Evolutionary conservation across 1,284 basidiomycete genomes (phyloP).

Genomic region (Testicularia cyperi): DNA sequence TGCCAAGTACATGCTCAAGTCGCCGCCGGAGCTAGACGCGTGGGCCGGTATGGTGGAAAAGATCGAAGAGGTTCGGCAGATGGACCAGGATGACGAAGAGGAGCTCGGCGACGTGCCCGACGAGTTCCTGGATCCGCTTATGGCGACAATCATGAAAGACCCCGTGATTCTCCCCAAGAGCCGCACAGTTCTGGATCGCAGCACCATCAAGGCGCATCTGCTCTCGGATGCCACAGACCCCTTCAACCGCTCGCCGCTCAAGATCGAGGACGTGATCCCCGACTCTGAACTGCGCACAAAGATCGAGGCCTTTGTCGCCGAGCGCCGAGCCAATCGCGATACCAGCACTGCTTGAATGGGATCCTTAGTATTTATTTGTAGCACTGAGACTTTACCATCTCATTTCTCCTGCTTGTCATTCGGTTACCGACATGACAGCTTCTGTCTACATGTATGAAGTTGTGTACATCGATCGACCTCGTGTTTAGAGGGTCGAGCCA

Average conservation of each 20-base stretch:
- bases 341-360: too few relatives aligned
- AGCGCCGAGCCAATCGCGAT: slow-evolving; percentile 14
- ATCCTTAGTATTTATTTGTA: too few relatives aligned
- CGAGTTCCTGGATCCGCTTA: slow-evolving; percentile 86
- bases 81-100: slow-evolving; percentile 78
- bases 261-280: slow-evolving; percentile 60
- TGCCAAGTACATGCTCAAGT: slow-evolving; percentile 72
- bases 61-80: slow-evolving; percentile 78
- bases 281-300: slow-evolving; percentile 47
- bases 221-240: slow-evolving; percentile 77
- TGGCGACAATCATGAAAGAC: slow-evolving; percentile 93
- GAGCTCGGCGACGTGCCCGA: slow-evolving; percentile 93
- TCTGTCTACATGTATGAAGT: too few relatives aligned
- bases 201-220: slow-evolving; percentile 93
- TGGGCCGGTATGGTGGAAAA: slow-evolving; percentile 74
- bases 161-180: slow-evolving; percentile 90
- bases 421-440: too few relatives aligned
- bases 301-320: slow-evolving; percentile 49
- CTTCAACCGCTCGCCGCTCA: slow-evolving; percentile 62
- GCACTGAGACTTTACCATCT: too few relatives aligned
- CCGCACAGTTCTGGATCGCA: slow-evolving; percentile 75
- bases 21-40: slow-evolving; percentile 75
- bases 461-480: too few relatives aligned
- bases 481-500: too few relatives aligned
- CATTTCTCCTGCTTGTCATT: too few relatives aligned